Evolutionary conservation across 768 basidiomycete species (phyloP).

Genomic region (Zangia roseola): DNA sequence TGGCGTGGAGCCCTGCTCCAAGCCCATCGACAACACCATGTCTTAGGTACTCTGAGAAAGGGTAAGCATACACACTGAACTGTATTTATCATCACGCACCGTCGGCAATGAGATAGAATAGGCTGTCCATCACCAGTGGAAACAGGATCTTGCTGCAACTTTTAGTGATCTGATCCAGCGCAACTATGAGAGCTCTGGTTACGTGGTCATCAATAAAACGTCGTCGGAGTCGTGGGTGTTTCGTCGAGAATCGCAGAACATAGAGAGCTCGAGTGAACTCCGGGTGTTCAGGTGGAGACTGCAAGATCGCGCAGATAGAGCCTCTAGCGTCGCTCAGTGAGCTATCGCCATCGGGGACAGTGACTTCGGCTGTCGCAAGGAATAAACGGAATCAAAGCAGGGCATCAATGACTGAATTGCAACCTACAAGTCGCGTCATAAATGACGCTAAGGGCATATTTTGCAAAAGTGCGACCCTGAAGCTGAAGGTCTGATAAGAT

Average conservation of each 20-base stretch:
- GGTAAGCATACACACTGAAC: background rate
- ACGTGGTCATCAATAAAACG: background rate
- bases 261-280: background rate
- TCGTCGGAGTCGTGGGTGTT: background rate
- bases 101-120: background rate
- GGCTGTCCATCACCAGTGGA: background rate
- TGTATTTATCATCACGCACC: background rate
- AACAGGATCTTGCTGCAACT: background rate
- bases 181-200: background rate
- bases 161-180: background rate
- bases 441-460: constrained; percentile 1
- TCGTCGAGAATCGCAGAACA: background rate
- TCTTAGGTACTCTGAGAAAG: background rate
- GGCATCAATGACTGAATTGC: background rate
- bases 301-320: background rate
- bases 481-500: background rate
- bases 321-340: background rate
- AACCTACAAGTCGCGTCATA: background rate
- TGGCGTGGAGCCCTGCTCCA: background rate
- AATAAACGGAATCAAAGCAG: background rate
- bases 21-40: background rate
- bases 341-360: background rate
- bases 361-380: background rate
- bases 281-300: background rate
- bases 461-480: background rate